These are phyloP conservation scores for Phaeosphaeria sp. DNA, from an alignment of 2,329 filamentous ascomycete species.

Conservation along the genomic window DNA sequence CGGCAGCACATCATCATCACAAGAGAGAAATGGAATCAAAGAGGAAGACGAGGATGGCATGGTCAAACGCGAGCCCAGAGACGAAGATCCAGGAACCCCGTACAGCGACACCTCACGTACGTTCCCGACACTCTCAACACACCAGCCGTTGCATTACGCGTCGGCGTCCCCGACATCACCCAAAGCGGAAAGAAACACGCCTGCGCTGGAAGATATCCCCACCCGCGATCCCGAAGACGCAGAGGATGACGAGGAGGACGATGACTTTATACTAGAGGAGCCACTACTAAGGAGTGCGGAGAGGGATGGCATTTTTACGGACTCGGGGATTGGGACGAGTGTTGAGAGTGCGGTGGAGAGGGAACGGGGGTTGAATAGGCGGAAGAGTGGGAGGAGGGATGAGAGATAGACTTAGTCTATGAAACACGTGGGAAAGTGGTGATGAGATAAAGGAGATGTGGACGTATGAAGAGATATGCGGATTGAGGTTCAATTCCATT, in stretches of 20 bases:
- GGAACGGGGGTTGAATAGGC: slow-evolving; percentile 19
- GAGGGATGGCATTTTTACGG: slow-evolving; percentile 27
- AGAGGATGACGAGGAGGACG: slow-evolving; percentile 54
- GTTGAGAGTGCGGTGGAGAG: slow-evolving; percentile 45
- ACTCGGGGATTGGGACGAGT: slow-evolving; percentile 59
- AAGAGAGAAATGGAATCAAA: not conserved
- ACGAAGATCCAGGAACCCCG: slow-evolving; percentile 23
- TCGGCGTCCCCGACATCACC: slow-evolving; percentile 14
- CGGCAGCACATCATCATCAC: not conserved
- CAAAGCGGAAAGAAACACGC: slow-evolving; percentile 1
- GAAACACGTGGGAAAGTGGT: not conserved
- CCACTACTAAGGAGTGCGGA: slow-evolving; percentile 16
- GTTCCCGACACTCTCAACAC: slow-evolving; percentile 56
- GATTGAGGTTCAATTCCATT: not conserved
- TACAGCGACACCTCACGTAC: slow-evolving; percentile 57
- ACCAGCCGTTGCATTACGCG: slow-evolving; percentile 50
- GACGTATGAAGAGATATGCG: not conserved
- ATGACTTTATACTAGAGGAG: slow-evolving; percentile 51
- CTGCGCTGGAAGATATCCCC: slow-evolving; percentile 4
- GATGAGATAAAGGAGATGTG: not conserved
- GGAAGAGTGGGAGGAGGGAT: slow-evolving; percentile 15
- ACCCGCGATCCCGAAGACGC: slow-evolving; percentile 33
- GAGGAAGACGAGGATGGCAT: not conserved
- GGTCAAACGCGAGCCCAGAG: slow-evolving; percentile 10
- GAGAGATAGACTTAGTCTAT: not conserved